Percentiles rank a stretch among this genome's conserved stretches.
These are phyloP conservation scores for Closterium sp. DNA, from an alignment of 139 green algal species.

Conservation along the genomic window DNA sequence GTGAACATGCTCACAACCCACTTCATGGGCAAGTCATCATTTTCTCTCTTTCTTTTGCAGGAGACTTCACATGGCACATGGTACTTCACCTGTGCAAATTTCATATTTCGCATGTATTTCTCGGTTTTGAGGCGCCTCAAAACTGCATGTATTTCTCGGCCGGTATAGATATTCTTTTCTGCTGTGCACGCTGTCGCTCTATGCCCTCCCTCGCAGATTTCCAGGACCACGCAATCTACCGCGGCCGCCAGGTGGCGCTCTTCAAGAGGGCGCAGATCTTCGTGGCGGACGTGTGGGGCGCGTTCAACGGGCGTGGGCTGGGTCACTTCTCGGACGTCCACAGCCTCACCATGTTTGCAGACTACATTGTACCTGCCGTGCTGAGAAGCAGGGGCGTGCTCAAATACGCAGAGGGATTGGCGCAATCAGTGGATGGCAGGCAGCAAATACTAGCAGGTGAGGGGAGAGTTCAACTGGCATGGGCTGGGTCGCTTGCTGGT, in stretches of 20 bases:
- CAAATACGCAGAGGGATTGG: not conserved
- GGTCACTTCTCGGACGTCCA: conserved; percentile 69
- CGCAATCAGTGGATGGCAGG: not conserved
- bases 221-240: conserved; percentile 76
- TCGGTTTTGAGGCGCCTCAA: no score
- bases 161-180: no score
- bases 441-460: no score
- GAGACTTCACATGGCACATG: no score
- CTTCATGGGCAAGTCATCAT: no score
- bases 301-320: conserved; percentile 71
- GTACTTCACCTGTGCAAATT: no score
- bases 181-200: not conserved
- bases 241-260: conserved; percentile 78
- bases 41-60: no score
- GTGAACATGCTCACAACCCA: no score
- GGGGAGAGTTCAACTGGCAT: conserved; percentile 31
- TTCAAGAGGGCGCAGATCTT: conserved; percentile 97
- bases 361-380: not conserved
- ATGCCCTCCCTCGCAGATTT: conserved; percentile 58
- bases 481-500: no score
- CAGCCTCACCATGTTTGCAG: not conserved
- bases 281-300: conserved; percentile 84
- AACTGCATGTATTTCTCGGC: no score
- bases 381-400: not conserved
- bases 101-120: no score